Percentiles rank a stretch among this genome's conserved stretches.
Conservation (phyloP, 2,329 filamentous ascomycete species). For the Neonectria magnoliae region DNA sequence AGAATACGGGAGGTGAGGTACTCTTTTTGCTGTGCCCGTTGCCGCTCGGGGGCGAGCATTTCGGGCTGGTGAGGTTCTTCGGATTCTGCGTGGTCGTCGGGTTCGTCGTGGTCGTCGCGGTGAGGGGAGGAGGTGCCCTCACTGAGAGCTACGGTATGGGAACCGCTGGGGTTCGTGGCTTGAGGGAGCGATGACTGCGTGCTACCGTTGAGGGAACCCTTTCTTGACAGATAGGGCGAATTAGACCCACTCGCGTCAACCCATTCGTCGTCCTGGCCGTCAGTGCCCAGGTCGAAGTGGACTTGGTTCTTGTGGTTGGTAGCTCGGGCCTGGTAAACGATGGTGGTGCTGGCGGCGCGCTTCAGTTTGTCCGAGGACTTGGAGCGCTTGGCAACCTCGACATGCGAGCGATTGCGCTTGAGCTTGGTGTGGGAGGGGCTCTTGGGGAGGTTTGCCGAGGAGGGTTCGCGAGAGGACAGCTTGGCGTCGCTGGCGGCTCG, state of each 20-base stretch:
- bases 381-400: constrained; percentile 62
- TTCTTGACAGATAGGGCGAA: constrained; percentile 63
- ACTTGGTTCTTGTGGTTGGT: constrained; percentile 62
- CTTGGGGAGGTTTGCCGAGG: constrained; percentile 60
- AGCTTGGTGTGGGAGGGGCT: constrained; percentile 64
- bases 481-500: constrained; percentile 62
- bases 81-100: constrained; percentile 17
- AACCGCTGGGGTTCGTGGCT: constrained; percentile 45
- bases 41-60: constrained; percentile 49
- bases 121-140: constrained; percentile 32
- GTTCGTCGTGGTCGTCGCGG: constrained; percentile 17
- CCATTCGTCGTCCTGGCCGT: constrained; percentile 68
- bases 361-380: constrained; percentile 64
- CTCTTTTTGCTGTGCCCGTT: constrained; percentile 65
- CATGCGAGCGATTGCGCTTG: constrained; percentile 70
- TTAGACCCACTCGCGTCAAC: constrained; percentile 73
- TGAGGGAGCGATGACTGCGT: constrained; percentile 58
- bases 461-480: constrained; percentile 55
- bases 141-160: constrained; percentile 49
- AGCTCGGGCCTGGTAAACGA: constrained; percentile 56
- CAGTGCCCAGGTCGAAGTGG: constrained; percentile 70
- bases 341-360: constrained; percentile 61
- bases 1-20: constrained; percentile 75
- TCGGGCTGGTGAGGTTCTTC: constrained; percentile 13
- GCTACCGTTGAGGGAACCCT: constrained; percentile 61